Evolutionary conservation across 148 eudicot genomes (phyloP).

Genomic region (Hydrangea macrophylla): DNA sequence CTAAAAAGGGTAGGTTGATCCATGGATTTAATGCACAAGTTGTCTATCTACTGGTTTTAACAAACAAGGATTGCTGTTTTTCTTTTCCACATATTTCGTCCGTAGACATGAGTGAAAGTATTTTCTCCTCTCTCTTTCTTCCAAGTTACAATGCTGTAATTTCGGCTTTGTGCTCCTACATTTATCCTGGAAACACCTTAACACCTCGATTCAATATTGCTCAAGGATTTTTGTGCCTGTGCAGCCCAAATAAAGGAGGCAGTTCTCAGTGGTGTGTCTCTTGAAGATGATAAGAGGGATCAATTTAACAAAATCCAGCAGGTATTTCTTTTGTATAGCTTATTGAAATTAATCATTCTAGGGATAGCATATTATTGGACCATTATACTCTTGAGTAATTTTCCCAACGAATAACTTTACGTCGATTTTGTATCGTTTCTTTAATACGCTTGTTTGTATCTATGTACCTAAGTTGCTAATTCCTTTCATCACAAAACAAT

Average conservation of each 20-base stretch:
- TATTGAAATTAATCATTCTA: background rate
- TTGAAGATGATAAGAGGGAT: conserved; percentile 83
- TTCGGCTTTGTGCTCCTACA: background rate
- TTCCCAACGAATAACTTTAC: no score
- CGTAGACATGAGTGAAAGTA: background rate
- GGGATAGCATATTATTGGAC: no score
- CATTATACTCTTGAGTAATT: no score
- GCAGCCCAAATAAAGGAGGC: conserved; percentile 94
- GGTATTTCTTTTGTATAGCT: conserved; percentile 38
- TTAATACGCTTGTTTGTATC: no score
- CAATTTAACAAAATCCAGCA: conserved; percentile 85
- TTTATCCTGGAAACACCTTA: background rate
- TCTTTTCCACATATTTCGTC: background rate
- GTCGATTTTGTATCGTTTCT: no score
- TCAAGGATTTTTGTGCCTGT: conserved; percentile 11
- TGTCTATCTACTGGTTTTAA: no score
- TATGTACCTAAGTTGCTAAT: no score
- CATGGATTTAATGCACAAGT: background rate
- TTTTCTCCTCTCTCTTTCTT: background rate
- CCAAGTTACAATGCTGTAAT: background rate
- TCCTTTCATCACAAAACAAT: no score
- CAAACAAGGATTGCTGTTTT: background rate
- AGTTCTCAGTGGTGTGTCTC: conserved; percentile 79
- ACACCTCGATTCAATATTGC: background rate
- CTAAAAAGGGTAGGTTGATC: background rate